A percentile compares a stretch with the other conserved stretches of the same genome.
Conservation (phyloP, 2,329 filamentous ascomycete genomes). For the Malbranchea zuffiana region DNA sequence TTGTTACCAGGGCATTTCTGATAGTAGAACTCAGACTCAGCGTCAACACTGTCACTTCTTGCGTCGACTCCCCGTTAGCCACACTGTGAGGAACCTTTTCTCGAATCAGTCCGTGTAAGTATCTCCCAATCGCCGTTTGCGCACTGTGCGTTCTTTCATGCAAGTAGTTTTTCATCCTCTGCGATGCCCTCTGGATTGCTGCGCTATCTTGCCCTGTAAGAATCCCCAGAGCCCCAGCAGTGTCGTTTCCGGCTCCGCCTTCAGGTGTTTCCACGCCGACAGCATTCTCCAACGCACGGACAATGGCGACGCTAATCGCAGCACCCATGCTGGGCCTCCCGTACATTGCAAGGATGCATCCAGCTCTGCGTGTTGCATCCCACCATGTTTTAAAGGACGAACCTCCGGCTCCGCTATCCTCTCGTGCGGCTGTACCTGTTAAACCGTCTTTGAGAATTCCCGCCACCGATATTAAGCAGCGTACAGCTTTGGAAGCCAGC, state of each 20-base stretch:
- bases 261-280: constrained; percentile 20
- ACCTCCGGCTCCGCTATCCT: constrained; percentile 14
- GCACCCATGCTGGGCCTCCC: constrained; percentile 57
- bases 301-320: constrained; percentile 43
- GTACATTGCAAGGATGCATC: constrained; percentile 56
- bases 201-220: constrained; percentile 22
- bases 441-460: constrained; percentile 20
- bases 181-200: no score
- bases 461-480: constrained; percentile 40
- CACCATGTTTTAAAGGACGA: constrained; percentile 40
- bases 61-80: not conserved
- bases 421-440: constrained; percentile 18
- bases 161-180: constrained; percentile 18
- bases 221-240: constrained; percentile 15
- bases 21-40: constrained; percentile 55
- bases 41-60: constrained; percentile 44
- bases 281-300: constrained; percentile 36
- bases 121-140: constrained; percentile 15
- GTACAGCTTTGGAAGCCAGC: constrained; percentile 45
- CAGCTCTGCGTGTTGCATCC: constrained; percentile 43
- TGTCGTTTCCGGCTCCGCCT: constrained; percentile 10
- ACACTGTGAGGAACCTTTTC: constrained; percentile 12
- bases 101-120: constrained; percentile 19
- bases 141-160: constrained; percentile 15
- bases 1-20: constrained; percentile 17